These are phyloP conservation scores for Emergomyces africanus DNA, from an alignment of 2,329 filamentous ascomycete genomes.

Conservation along the genomic window DNA sequence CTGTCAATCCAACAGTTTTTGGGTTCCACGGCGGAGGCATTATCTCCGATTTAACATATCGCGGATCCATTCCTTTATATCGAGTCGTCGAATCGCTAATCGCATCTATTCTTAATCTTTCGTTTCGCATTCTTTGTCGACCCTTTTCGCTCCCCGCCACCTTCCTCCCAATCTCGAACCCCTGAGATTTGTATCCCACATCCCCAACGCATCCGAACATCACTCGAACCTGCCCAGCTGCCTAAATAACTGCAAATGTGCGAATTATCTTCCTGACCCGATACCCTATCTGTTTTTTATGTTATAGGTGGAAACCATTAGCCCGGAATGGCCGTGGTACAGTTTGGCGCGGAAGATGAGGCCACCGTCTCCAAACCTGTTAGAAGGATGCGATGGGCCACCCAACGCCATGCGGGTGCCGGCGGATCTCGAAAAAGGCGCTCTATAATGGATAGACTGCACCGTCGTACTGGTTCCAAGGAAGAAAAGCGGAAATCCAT, in stretches of 20 bases:
- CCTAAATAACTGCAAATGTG: background rate
- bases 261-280: slow-evolving; percentile 1
- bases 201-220: background rate
- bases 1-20: background rate
- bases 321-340: slow-evolving; percentile 26
- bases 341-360: slow-evolving; percentile 21
- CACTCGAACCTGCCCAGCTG: background rate
- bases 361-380: slow-evolving; percentile 47
- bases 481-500: slow-evolving; percentile 56
- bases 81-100: background rate
- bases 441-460: slow-evolving; percentile 65
- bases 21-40: background rate
- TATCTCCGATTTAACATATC: background rate
- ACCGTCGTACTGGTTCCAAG: slow-evolving; percentile 46
- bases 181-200: background rate
- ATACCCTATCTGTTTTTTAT: slow-evolving; percentile 6
- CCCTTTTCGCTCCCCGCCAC: background rate
- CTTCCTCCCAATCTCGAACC: background rate
- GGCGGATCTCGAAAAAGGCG: slow-evolving; percentile 67
- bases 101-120: background rate
- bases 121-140: background rate
- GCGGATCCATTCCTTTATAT: background rate
- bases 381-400: slow-evolving; percentile 88
- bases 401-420: slow-evolving; percentile 67
- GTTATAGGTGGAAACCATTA: slow-evolving; percentile 7